Evolutionary conservation across 2,329 filamentous ascomycete species (phyloP), one percentile per base, ranked within the genome.

Genomic region (Trichocomaceae sp.): DNA sequence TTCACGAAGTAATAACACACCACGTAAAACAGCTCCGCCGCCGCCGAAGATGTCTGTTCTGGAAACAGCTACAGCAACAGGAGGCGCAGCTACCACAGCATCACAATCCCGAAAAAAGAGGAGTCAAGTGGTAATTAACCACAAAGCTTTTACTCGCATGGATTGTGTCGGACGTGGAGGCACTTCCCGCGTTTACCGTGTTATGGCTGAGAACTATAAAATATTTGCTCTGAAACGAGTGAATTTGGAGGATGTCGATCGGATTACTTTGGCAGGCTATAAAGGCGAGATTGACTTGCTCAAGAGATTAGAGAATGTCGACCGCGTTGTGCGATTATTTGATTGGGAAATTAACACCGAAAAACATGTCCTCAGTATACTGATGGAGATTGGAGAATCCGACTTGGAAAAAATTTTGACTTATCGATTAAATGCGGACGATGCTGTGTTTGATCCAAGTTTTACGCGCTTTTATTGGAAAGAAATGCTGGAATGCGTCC

Each of bases 391-490:
- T 68, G 93, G 93, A 60, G 93, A 99, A 73, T 83, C 92, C 20
- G 93, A 99, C 70, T 81, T 99, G 65, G 88, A 95, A 66, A 89
- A 86, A 54, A 84, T 97, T 52, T 80, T 99, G 60, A 85, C 84
- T 35, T 82, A 85, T 60, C 83, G 85, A 9, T 76, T 88, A 64
- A 88, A 85, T 64, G 81, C 79, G 0, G 86, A 90, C 58, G 83
- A 87, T 52, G 83, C 88, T 39, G 82, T 80, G 57, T 86, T 99
- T 58, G 93, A 99, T 67, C 81, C 89, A 1, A 88, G 87, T 52
- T 96, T 97, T 69, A 90, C 93, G 12, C 87, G 93, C n/a, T 95
- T 88, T 73, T 96, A 96, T 77, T 99, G 93, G 93, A 93, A 95
- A 71, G 93, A 99, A 73, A 99, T 99, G 93, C 84, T 99, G 17